These are phyloP conservation scores for Podospora anserina DNA, from an alignment of 495 filamentous ascomycete species.

Conservation along the genomic window DNA sequence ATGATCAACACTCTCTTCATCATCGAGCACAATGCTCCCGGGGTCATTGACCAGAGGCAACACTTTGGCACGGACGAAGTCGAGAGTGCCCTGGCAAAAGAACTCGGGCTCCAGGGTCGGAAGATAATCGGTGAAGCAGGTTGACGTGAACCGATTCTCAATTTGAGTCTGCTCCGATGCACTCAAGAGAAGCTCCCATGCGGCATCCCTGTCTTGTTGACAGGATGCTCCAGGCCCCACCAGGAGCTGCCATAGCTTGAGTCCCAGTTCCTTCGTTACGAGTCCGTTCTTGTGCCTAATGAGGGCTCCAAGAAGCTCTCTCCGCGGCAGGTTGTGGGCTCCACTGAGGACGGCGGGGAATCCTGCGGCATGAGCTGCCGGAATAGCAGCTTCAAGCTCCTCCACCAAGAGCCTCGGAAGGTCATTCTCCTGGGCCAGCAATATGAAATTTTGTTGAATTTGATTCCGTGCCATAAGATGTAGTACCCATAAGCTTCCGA, in stretches of 20 bases:
- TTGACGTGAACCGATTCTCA: constrained; percentile 61
- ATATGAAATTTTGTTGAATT: constrained; percentile 33
- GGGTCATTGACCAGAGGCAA: constrained; percentile 41
- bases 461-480: constrained; percentile 52
- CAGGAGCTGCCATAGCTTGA: constrained; percentile 63
- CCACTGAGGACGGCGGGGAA: constrained; percentile 41
- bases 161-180: constrained; percentile 43
- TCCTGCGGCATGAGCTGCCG: constrained; percentile 32
- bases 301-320: constrained; percentile 56
- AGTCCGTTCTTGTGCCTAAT: constrained; percentile 57
- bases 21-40: constrained; percentile 41
- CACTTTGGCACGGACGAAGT: constrained; percentile 57
- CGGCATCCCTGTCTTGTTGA: constrained; percentile 53
- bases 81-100: constrained; percentile 63
- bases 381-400: constrained; percentile 46
- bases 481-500: constrained; percentile 71
- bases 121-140: constrained; percentile 64
- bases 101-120: constrained; percentile 59
- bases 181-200: constrained; percentile 64
- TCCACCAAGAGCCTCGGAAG: constrained; percentile 47
- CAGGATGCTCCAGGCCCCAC: constrained; percentile 58
- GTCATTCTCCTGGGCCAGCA: constrained; percentile 42
- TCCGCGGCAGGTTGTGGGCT: constrained; percentile 46
- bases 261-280: constrained; percentile 59
- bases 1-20: constrained; percentile 39